Percentiles rank a stretch among this genome's conserved stretches.
Evolutionary conservation across 208 protist genomes (phyloP).

Genomic region (Vickermania ingenoplastis): DNA sequence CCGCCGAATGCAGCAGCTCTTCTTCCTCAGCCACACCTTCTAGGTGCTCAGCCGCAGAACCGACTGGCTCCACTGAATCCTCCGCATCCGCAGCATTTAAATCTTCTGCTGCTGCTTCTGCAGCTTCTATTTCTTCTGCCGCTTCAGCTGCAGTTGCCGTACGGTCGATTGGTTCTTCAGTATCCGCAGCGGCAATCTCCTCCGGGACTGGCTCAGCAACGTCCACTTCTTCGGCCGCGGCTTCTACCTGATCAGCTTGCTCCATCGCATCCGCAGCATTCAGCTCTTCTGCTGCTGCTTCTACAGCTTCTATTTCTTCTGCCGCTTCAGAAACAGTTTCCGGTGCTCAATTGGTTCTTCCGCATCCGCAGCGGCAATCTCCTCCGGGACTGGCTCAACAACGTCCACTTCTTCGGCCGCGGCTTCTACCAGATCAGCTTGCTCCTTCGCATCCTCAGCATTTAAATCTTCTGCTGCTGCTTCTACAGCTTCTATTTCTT

Average conservation of each 20-base stretch:
- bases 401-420: neutral
- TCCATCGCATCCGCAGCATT: slow-evolving; percentile 12
- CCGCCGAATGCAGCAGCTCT: neutral
- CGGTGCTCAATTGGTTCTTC: slow-evolving; percentile 6
- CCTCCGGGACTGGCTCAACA: neutral
- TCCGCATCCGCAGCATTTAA: slow-evolving; percentile 1
- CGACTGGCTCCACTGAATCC: slow-evolving; percentile 4
- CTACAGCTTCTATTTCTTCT: neutral
- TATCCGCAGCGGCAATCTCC: slow-evolving; percentile 5
- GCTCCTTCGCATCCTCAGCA: slow-evolving; percentile 11
- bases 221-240: slow-evolving; percentile 2
- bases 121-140: too few species aligned
- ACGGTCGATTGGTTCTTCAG: slow-evolving; percentile 6
- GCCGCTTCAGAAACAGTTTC: slow-evolving; percentile 3
- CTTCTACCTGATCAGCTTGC: slow-evolving; percentile 6
- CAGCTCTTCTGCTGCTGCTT: slow-evolving; percentile 5
- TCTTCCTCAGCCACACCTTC: too few species aligned
- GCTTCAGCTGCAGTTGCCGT: slow-evolving; percentile 4
- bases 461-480: slow-evolving; percentile 3
- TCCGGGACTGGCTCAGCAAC: slow-evolving; percentile 7
- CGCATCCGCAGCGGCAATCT: slow-evolving; percentile 7
- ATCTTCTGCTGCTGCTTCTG: too few species aligned
- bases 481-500: slow-evolving; percentile 1
- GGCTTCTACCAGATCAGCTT: slow-evolving; percentile 15
- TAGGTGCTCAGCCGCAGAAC: neutral